These are phyloP conservation scores for Penicillium canescens DNA, from an alignment of 495 filamentous ascomycete genomes.

Conservation along the genomic window DNA sequence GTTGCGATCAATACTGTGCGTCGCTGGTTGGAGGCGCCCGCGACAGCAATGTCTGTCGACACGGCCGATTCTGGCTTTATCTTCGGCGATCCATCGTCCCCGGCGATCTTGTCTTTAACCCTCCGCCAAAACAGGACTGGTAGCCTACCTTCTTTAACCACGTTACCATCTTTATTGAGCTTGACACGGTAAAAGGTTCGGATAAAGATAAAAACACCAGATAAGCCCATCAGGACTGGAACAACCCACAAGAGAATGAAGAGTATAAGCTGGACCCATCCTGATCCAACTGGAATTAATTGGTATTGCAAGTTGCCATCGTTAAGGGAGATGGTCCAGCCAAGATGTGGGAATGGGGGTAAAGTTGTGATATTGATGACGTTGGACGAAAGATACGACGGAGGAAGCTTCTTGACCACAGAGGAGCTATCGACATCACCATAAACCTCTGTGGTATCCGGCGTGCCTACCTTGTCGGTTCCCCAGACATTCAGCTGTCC, in stretches of 20 bases:
- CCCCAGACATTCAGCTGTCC: constrained; percentile 54
- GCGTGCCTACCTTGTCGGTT: constrained; percentile 42
- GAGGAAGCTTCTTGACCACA: constrained; percentile 18
- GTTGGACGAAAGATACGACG: constrained; percentile 32
- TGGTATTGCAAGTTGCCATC: constrained; percentile 45
- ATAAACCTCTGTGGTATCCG: constrained; percentile 47
- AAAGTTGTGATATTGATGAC: constrained; percentile 48
- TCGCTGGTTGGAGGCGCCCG: constrained; percentile 22
- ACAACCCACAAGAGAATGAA: constrained; percentile 46
- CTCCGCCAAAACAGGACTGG: constrained; percentile 9
- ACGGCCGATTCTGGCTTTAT: constrained; percentile 30
- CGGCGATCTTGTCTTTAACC: constrained; percentile 8
- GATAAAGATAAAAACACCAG: constrained; percentile 45
- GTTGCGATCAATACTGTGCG: constrained; percentile 66
- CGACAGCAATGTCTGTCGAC: constrained; percentile 8
- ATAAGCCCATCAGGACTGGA: constrained; percentile 39
- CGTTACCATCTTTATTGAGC: constrained; percentile 42
- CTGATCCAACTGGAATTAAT: constrained; percentile 42
- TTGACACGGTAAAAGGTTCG: constrained; percentile 52
- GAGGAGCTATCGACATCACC: constrained; percentile 45
- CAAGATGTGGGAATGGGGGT: constrained; percentile 44
- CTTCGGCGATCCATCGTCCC: not conserved
- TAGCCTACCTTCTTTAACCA: constrained; percentile 11
- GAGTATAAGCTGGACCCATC: constrained; percentile 39
- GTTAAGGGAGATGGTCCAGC: constrained; percentile 43